phyloP scores from a whole-genome alignment of 441 rosid species.

The Erodium texanum region DNA sequence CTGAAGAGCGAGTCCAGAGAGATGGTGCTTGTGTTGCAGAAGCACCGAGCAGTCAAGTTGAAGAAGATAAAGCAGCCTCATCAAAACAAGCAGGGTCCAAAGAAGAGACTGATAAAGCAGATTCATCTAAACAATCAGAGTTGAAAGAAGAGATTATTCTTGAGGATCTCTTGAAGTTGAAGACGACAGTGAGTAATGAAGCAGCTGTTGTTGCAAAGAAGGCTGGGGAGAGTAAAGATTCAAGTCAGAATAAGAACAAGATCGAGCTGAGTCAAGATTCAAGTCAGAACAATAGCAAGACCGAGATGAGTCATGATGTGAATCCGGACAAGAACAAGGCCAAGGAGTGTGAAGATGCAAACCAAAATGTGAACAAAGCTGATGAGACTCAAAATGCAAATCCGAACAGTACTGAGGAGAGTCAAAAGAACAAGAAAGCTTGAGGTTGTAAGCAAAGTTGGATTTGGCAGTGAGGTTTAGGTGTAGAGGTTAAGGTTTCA shows the following conservation, averaged over 20 bases:
- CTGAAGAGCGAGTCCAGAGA: too few species aligned
- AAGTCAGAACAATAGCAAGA: not conserved
- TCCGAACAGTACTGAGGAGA: not conserved
- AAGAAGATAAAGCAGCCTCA: slow-evolving; percentile 21
- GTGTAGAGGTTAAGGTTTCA: not conserved
- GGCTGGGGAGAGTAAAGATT: slow-evolving; percentile 6
- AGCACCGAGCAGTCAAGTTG: slow-evolving; percentile 19
- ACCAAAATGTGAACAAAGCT: not conserved
- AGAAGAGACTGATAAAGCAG: slow-evolving; percentile 10
- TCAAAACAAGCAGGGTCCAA: slow-evolving; percentile 22
- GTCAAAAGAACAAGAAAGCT: not conserved
- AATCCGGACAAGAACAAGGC: not conserved
- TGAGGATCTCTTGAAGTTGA: too few species aligned
- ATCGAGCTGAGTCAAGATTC: not conserved
- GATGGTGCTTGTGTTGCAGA: slow-evolving; percentile 18
- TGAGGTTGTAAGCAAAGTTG: not conserved
- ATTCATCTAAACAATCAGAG: too few species aligned
- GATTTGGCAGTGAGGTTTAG: not conserved
- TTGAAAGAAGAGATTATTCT: too few species aligned
- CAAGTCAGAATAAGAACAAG: not conserved
- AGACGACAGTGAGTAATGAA: slow-evolving; percentile 17
- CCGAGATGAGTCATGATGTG: not conserved
- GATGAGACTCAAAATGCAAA: not conserved
- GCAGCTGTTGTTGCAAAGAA: not conserved
- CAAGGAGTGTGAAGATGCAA: not conserved